Evolutionary conservation across 2,329 filamentous ascomycete genomes (phyloP), one percentile per base, ranked within the genome.

Genomic region (Colletotrichum filicis): DNA sequence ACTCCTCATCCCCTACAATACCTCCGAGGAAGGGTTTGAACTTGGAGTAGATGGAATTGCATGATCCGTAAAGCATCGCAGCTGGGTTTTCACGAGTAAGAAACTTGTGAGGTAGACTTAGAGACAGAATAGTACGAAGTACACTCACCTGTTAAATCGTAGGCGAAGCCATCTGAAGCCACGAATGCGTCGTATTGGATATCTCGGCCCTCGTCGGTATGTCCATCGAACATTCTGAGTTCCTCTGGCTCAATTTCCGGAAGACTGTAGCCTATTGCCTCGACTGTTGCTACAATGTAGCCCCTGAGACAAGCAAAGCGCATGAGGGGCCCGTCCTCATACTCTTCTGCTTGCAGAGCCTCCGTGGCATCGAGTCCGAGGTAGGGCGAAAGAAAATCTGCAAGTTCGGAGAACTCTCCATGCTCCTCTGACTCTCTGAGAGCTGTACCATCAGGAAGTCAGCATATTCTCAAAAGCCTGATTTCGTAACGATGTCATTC

Each of bases 91-190:
- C 24, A 16, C 7, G 3, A 5, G 14, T 56, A 19, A 26, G 26
- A 2, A 3, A 11, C 37, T 42, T 42, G 37, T 19, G 37, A 16
- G 14, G 14, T 16, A 16, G 12, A 42, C 2, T 16, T 42, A 3
- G 1, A 37, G 4, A 37, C 5, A 42, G 6, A 3, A 42, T 5
- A 42, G 5, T 42, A 8, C 4, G 8, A 1, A 26, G 2, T 19
- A 6, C 8, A 53, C 75, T 49, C 52, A 76, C 75, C 67, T 4
- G 74, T 75, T 4, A 75, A 35, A 52, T 76, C 65, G 55, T 75
- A 76, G 8, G 75, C 67, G 57, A 66, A 12, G 5, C 12, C 65
- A 4, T 66, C 52, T 2, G 68, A 57, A 3, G 66, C 70, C 12
- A 75, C 62, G 14, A 62, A 75, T 3, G 59, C 62, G 32, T 49